phyloP scores from a whole-genome alignment of 306 rosid genomes.

The Quillaja saponaria region DNA sequence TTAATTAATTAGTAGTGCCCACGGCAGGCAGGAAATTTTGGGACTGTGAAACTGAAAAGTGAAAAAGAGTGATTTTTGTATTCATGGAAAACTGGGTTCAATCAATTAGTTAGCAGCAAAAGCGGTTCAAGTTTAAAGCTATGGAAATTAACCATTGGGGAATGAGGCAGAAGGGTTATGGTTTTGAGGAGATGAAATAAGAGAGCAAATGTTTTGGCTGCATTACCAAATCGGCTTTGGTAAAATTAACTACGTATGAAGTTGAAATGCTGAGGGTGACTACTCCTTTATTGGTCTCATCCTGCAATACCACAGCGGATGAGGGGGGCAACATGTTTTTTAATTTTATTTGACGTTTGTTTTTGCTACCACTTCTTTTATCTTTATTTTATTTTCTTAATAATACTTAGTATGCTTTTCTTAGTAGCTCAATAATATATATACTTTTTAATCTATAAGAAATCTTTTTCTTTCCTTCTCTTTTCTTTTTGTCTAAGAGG shows the following conservation, averaged over 20 bases:
- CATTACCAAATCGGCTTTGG: slow-evolving; percentile 35
- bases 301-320: slow-evolving; percentile 48
- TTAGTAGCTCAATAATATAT: no score
- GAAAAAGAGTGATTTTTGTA: slow-evolving; percentile 35
- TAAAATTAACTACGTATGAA: background rate
- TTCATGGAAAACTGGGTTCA: slow-evolving; percentile 32
- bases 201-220: slow-evolving; percentile 29
- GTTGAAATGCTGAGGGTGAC: slow-evolving; percentile 41
- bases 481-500: no score
- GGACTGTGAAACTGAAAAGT: slow-evolving; percentile 50
- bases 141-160: background rate
- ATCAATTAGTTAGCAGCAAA: background rate
- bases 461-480: no score
- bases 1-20: slow-evolving; percentile 45
- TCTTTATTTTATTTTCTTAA: no score
- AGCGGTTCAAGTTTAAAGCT: slow-evolving; percentile 27
- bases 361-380: no score
- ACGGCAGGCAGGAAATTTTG: slow-evolving; percentile 57
- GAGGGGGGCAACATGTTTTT: slow-evolving; percentile 35
- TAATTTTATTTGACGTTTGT: slow-evolving; percentile 4
- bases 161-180: slow-evolving; percentile 20
- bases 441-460: no score
- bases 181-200: slow-evolving; percentile 3
- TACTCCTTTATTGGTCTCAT: slow-evolving; percentile 4
- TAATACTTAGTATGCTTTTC: no score